Base-by-base conservation (phyloP, 2,329 filamentous ascomycete species). In the Colletotrichum gigasporum region DNA sequence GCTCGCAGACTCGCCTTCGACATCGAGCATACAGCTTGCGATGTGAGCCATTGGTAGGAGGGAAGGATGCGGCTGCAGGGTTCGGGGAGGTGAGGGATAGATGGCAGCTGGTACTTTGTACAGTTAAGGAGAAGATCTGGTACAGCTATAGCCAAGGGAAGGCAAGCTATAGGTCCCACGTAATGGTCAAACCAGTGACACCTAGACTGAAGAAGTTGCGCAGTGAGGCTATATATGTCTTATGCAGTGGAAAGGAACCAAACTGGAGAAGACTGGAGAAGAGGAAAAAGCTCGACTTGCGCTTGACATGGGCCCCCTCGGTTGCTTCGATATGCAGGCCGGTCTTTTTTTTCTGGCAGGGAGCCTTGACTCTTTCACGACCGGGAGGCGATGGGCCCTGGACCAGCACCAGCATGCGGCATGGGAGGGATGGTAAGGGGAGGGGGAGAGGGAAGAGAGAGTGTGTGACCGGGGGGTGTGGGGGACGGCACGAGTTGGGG, bases 31-130 rank as follows among this genome's bases (percentile, higher is more conserved):
- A 74, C 86, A 88, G 70, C 79, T 83, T 74, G 83, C 85, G 75
- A 89, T 89, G 75, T 90, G 87, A 76, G 86, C 85, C 87, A 89
- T 89, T 75, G 74, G 68, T 69, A 71, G 66, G 65, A 41, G 20
- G 39, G 42, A 63, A 50, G 57, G 22, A 56, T 56, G 53, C 41
- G 34, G 47, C 14, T 60, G 54, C 54, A 65, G 35, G 64, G 61
- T 65, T 59, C 41, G 52, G 59, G 26, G 37, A 30, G 11, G 53
- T 60, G 63, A 55, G 54, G 34, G 45, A 67, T 57, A 55, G 47
- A 50, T 65, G 55, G 41, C 35, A 35, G 65, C 52, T 42, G 30
- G 57, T 61, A 61, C 56, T 47, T 42, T 24, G 57, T 61, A 61
- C 56, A 65, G 57, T 28, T 37, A 53, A 45, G 63, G 54, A 65